These are phyloP conservation scores for Aspergillus costaricaensis DNA, from an alignment of 2,329 filamentous ascomycete genomes.

Conservation along the genomic window DNA sequence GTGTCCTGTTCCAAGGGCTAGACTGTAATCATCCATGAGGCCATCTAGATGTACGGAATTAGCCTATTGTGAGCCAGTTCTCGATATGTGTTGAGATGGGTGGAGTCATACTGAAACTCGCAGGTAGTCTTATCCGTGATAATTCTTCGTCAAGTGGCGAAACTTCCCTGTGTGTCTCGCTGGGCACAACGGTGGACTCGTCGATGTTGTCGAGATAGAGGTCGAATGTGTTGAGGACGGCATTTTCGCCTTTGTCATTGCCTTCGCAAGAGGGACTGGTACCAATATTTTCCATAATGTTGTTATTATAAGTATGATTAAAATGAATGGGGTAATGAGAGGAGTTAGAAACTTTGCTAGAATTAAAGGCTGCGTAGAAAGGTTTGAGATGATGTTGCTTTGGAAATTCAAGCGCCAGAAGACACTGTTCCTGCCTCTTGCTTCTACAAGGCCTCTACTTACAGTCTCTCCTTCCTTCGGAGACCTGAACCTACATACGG, in stretches of 20 bases:
- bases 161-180: neutral
- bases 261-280: neutral
- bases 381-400: too few species aligned
- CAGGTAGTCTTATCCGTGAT: neutral
- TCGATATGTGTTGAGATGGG: neutral
- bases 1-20: neutral
- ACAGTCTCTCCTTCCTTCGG: too few species aligned
- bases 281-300: neutral
- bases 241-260: neutral
- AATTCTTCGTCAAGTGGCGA: neutral
- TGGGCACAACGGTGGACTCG: too few species aligned
- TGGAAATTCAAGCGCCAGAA: too few species aligned
- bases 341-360: too few species aligned
- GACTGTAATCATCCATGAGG: neutral
- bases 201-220: neutral
- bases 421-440: too few species aligned
- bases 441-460: too few species aligned
- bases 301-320: neutral
- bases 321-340: too few species aligned
- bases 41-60: neutral
- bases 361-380: too few species aligned
- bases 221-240: neutral
- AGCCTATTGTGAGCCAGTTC: neutral
- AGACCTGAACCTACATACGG: too few species aligned
- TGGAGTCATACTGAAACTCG: neutral